phyloP scores from a whole-genome alignment of 2,329 filamentous ascomycete species.

The Neospermospora avenae region DNA sequence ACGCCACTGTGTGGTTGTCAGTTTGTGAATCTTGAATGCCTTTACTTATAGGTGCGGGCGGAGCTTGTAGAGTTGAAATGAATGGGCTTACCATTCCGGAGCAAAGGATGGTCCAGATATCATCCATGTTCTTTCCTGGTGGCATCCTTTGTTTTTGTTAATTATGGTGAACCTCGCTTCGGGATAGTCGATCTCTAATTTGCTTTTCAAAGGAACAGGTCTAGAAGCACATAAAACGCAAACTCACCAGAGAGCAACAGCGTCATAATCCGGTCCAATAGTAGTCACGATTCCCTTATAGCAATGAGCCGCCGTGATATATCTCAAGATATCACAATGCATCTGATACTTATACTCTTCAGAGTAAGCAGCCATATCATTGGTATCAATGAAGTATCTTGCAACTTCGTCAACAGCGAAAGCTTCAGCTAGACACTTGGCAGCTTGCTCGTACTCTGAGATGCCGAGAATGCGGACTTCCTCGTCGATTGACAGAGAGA shows the following conservation, averaged over 20 bases:
- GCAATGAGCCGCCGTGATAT: conserved; percentile 72
- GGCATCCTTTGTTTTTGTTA: conserved; percentile 54
- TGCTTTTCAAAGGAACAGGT: neutral
- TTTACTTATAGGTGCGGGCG: too few species aligned
- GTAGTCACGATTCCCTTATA: conserved; percentile 71
- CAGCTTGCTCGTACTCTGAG: conserved; percentile 68
- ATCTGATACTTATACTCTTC: conserved; percentile 71
- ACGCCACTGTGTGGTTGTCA: conserved; percentile 49
- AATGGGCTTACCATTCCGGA: conserved; percentile 59
- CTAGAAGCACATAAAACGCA: neutral
- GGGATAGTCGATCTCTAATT: neutral
- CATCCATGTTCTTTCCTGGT: conserved; percentile 70
- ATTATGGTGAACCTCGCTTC: neutral
- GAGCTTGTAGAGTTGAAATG: too few species aligned
- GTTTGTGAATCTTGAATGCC: too few species aligned
- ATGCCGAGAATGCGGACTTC: conserved; percentile 63
- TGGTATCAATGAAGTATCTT: conserved; percentile 70
- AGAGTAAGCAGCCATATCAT: conserved; percentile 60
- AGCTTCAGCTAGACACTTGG: conserved; percentile 69
- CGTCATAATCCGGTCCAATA: conserved; percentile 72
- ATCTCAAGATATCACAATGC: conserved; percentile 74
- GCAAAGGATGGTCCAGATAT: conserved; percentile 67
- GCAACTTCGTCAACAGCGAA: conserved; percentile 74
- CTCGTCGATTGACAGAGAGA: conserved; percentile 37
- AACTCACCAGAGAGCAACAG: conserved; percentile 72